Base-by-base conservation (phyloP, 805 yeast genomes). In the Priceomyces melissophilus region DNA sequence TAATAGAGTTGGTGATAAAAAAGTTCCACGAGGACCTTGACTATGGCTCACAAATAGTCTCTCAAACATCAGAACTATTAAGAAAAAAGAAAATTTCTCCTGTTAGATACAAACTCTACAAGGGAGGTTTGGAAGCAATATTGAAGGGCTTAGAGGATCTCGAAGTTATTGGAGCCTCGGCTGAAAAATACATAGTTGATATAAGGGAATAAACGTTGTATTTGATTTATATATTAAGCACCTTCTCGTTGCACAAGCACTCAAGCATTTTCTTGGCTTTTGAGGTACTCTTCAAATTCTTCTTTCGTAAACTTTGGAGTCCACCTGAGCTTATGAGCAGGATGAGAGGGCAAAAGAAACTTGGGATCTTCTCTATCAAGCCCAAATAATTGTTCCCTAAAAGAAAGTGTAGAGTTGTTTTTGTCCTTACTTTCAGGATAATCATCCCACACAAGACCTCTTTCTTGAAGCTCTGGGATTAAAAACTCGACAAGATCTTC, bases 11-110 rank as follows among this genome's bases (percentile, higher is more conserved):
- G 2, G 50, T 58, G 7, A 65, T 72, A 20, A 72, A 72, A 44
- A 53, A 53, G 38, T 72, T 72, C 44, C 78, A 72, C 42, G 78
- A 71, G 48, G 63, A 72, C 41, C 37, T 68, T 10, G 48, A 48
- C 3, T 67, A 58, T 48, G 76, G 76, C 4, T 25, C 38, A 25
- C 10, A 35, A 10, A 28, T 35, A 12, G 38, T 35, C 4, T 11
- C 25, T 10, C 30, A 35, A 26, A 71, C 76, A 3, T 54, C 63
- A 3, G 43, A 50, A 10, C 55, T 63, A 4, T 54, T 72, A 11
- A 49, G 56, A 3, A 37, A 39, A 1, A 60, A 57, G 1, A 37
- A 44, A 23, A 40, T 71, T 4, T 54, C 50, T 32, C 67, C 76
- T 2, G 65, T 66, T 16, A 58, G 57, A 40, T 54, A 59, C 23